phyloP scores from a whole-genome alignment of 1,284 basidiomycete genomes.

The Baeospora myosura region DNA sequence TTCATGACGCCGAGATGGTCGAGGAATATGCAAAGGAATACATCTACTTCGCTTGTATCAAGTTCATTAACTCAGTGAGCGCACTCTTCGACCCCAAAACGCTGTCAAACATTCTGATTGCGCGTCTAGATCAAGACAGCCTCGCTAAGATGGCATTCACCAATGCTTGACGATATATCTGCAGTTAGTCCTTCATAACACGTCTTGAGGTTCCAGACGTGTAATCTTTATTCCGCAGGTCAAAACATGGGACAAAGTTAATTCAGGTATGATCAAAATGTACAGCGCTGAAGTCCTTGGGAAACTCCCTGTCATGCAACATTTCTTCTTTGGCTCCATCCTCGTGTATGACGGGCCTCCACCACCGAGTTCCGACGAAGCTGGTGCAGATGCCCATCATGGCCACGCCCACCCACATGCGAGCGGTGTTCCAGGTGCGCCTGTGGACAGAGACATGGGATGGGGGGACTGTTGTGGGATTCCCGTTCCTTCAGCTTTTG shows the following conservation, averaged over 20 bases:
- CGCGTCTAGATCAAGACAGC: constrained; percentile 82
- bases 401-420: constrained; percentile 42
- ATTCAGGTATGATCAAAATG: constrained; percentile 98
- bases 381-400: constrained; percentile 33
- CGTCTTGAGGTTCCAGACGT: neutral
- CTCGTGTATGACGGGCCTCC: constrained; percentile 65
- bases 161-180: constrained; percentile 98
- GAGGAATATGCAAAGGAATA: constrained; percentile 90
- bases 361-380: constrained; percentile 27
- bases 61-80: constrained; percentile 90
- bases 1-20: constrained; percentile 88
- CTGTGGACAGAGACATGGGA: constrained; percentile 32
- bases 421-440: constrained; percentile 19
- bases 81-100: neutral
- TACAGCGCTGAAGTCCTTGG: constrained; percentile 91
- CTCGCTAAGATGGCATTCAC: constrained; percentile 95
- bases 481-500: constrained; percentile 79
- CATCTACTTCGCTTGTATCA: constrained; percentile 96
- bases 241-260: constrained; percentile 96
- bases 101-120: neutral
- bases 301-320: constrained; percentile 94
- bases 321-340: constrained; percentile 89
- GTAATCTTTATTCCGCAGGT: too few relatives aligned
- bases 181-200: constrained; percentile 44
- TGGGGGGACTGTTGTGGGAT: constrained; percentile 98